phyloP scores from a whole-genome alignment of 2,329 filamentous ascomycete genomes.

The Onygenales sp. region DNA sequence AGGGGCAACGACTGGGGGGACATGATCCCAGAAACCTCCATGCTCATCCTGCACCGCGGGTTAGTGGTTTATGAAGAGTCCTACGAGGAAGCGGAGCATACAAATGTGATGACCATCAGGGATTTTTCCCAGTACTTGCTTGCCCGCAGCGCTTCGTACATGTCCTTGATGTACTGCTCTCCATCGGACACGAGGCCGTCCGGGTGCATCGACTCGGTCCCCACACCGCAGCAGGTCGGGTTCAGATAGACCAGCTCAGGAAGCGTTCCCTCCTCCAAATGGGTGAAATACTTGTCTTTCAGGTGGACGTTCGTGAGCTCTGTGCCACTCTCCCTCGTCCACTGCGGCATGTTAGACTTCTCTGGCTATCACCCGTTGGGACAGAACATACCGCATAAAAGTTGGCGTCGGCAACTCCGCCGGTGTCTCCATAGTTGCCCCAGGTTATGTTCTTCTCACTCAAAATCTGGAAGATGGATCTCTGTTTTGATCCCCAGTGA shows the following conservation, averaged over 20 bases:
- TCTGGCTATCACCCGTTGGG: neutral
- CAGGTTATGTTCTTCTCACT: constrained; percentile 24
- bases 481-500: constrained; percentile 20
- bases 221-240: constrained; percentile 31
- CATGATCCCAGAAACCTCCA: constrained; percentile 30
- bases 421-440: constrained; percentile 28
- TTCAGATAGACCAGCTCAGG: constrained; percentile 28
- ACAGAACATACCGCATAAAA: constrained; percentile 27
- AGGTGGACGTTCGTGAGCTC: constrained; percentile 12
- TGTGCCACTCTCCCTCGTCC: neutral
- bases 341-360: constrained; percentile 11
- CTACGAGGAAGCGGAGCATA: neutral
- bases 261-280: constrained; percentile 22
- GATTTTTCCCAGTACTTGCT: constrained; percentile 28
- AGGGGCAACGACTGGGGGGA: constrained; percentile 22
- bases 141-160: constrained; percentile 27
- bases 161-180: constrained; percentile 24
- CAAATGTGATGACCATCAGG: constrained; percentile 24
- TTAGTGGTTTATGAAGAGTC: too few species aligned
- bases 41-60: constrained; percentile 18
- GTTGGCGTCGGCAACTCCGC: constrained; percentile 20
- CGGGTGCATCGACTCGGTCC: constrained; percentile 27
- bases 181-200: constrained; percentile 26
- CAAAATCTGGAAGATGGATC: constrained; percentile 33
- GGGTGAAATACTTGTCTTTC: constrained; percentile 24